Base-by-base conservation (phyloP, 164 flowering plant species). In the Tetrastigma voinierianum region DNA sequence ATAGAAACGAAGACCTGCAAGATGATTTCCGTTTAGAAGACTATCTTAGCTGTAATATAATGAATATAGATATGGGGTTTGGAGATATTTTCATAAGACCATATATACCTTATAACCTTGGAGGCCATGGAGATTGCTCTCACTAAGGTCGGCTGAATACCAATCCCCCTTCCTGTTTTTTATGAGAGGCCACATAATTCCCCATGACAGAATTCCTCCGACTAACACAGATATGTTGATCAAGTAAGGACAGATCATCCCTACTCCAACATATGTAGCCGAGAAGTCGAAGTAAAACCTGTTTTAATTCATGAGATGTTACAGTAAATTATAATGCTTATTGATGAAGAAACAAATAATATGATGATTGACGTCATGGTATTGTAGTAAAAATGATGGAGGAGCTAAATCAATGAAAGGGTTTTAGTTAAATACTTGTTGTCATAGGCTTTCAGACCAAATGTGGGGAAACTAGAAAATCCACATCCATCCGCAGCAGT, bases 251-350 rank as follows among this genome's bases (percentile, higher is more conserved):
- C 81, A 78, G n/a, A 83, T 76, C 86, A 83, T 80, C 14, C 86
- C 86, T 24, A 83, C 83, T 6, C 84, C 86, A 49, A 83, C 80
- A 65, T 78, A 83, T 15, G 84, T 83, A 6, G 79, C 46, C 44
- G 84, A 83, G 76, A 83, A 83, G 72, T 83, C 82, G 58, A 83
- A 83, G 71, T 72, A 83, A 66, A 83, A 80, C 74, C 84, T 74
- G 59, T 32, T 32, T 2, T 32, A 4, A 32, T 32, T 32, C 40
- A 32, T 32, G 3, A 32, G 40, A 32, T 32, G 40, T 32, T 32
- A 32, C 15, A 8, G n/a, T 20, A 43, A 23, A n/a, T n/a, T n/a
- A n/a, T n/a, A n/a, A n/a, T n/a, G n/a, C n/a, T n/a, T n/a, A n/a
- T n/a, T n/a, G n/a, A n/a, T n/a, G 40, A 32, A 32, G 40, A 7